Evolutionary conservation across 805 yeast species (phyloP).

Genomic region (Lipomyces yamadae): DNA sequence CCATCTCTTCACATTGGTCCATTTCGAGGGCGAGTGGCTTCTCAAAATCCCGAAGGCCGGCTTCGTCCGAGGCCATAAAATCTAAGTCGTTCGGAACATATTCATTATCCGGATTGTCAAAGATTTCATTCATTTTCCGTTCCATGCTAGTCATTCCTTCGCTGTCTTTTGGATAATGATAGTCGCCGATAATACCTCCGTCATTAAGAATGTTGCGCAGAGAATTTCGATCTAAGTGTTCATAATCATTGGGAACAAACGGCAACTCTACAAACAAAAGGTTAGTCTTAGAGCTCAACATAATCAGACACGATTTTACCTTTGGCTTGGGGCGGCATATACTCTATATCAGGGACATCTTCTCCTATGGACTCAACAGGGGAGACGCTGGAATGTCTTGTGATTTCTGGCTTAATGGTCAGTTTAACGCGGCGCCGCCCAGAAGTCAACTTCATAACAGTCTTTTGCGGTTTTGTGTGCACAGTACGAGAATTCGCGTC

Average conservation of each 20-base stretch:
- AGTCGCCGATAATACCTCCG: slow-evolving; percentile 17
- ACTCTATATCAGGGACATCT: slow-evolving; percentile 34
- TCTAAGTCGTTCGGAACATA: background rate
- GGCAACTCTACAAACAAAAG: slow-evolving; percentile 19
- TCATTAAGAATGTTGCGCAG: slow-evolving; percentile 10
- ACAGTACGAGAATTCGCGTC: slow-evolving; percentile 34
- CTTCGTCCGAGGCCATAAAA: background rate
- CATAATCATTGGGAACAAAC: slow-evolving; percentile 34
- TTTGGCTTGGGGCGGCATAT: slow-evolving; percentile 33
- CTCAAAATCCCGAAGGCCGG: slow-evolving; percentile 9
- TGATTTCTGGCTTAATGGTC: background rate
- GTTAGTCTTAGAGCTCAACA: background rate
- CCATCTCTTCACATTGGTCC: background rate
- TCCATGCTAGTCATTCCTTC: slow-evolving; percentile 15
- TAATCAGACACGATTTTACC: slow-evolving; percentile 8
- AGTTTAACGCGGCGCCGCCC: slow-evolving; percentile 8
- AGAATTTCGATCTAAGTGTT: slow-evolving; percentile 23
- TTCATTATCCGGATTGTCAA: background rate
- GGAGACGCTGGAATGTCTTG: background rate
- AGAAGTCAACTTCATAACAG: slow-evolving; percentile 1
- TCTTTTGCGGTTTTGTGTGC: background rate
- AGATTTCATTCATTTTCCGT: slow-evolving; percentile 13
- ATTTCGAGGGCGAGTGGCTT: background rate
- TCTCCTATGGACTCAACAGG: slow-evolving; percentile 7
- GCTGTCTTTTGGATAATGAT: slow-evolving; percentile 17